Percentiles rank a stretch among this genome's conserved stretches.
Conservation (phyloP, 257 asterid species). For the Scutellaria minor region DNA sequence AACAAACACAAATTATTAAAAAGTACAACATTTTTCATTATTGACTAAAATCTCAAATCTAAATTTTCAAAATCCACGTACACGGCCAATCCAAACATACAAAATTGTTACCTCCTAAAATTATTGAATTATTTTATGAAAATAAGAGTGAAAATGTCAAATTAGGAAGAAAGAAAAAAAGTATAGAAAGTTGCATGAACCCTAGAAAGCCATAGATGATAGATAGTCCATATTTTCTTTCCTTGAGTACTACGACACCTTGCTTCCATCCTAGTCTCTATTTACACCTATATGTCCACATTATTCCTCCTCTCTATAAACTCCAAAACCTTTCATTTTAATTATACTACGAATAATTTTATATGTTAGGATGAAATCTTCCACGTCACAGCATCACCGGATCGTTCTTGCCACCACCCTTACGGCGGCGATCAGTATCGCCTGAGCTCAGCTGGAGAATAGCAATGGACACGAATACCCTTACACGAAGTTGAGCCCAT, state of each 20-base stretch:
- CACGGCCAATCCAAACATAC: too few species aligned
- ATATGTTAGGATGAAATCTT: slow-evolving; percentile 21
- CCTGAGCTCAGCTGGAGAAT: slow-evolving; percentile 49
- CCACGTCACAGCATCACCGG: slow-evolving; percentile 3
- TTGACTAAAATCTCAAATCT: too few species aligned
- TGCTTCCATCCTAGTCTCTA: background rate
- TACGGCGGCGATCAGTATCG: slow-evolving; percentile 21
- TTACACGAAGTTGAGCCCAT: slow-evolving; percentile 63
- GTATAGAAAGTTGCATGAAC: slow-evolving; percentile 19
- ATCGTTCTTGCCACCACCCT: slow-evolving; percentile 14
- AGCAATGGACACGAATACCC: slow-evolving; percentile 23
- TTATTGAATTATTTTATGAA: too few species aligned
- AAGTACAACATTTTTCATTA: too few species aligned
- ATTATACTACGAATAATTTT: too few species aligned
- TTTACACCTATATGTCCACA: too few species aligned
- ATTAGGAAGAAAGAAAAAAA: background rate
- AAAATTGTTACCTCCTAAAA: too few species aligned
- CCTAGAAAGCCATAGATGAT: slow-evolving; percentile 29
- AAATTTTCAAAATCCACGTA: too few species aligned
- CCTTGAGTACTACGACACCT: slow-evolving; percentile 41
- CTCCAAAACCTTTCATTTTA: too few species aligned
- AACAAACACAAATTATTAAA: too few species aligned
- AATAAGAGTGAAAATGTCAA: too few species aligned
- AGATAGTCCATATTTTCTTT: slow-evolving; percentile 15
- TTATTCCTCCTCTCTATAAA: background rate